phyloP scores from a whole-genome alignment of 441 rosid genomes.

The Jatropha multifida region DNA sequence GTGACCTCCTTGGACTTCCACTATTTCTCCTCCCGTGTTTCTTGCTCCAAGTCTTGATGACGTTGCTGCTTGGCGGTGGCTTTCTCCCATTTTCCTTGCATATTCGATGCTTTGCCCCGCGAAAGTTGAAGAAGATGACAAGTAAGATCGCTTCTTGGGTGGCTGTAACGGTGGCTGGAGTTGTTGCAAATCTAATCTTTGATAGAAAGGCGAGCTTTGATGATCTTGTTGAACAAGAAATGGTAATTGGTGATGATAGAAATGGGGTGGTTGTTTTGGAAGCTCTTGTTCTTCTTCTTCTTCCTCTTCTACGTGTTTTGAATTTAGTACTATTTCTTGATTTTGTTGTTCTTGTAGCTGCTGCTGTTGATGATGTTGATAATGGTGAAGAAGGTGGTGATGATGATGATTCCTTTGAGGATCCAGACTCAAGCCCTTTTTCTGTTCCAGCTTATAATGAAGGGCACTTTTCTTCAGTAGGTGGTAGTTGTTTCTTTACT shows the following conservation, averaged over 20 bases:
- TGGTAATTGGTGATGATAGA: constrained; percentile 19
- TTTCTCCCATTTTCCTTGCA: constrained; percentile 63
- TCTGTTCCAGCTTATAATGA: constrained; percentile 57
- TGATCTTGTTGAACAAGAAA: constrained; percentile 22
- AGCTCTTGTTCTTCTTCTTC: constrained; percentile 24
- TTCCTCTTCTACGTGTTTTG: constrained; percentile 27
- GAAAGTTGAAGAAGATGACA: constrained; percentile 20
- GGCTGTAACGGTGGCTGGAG: constrained; percentile 22
- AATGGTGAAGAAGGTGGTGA: constrained; percentile 24
- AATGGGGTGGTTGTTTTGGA: constrained; percentile 11
- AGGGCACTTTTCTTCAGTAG: constrained; percentile 14
- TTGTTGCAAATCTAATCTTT: constrained; percentile 25
- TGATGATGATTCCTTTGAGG: constrained; percentile 49
- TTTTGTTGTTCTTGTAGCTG: constrained; percentile 20
- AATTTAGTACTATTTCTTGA: constrained; percentile 21
- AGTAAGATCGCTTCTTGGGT: constrained; percentile 38
- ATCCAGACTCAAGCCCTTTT: constrained; percentile 53
- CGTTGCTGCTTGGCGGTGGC: constrained; percentile 36
- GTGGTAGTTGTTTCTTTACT: constrained; percentile 29
- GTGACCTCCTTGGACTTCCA: constrained; percentile 94
- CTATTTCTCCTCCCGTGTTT: constrained; percentile 67
- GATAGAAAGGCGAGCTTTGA: constrained; percentile 27
- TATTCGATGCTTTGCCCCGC: constrained; percentile 35
- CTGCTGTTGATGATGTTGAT: constrained; percentile 26
- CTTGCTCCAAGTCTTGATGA: constrained; percentile 58